A percentile compares a stretch with the other conserved stretches of the same genome.
phyloP scores from a whole-genome alignment of 257 asterid species.

The Osmanthus fragrans region DNA sequence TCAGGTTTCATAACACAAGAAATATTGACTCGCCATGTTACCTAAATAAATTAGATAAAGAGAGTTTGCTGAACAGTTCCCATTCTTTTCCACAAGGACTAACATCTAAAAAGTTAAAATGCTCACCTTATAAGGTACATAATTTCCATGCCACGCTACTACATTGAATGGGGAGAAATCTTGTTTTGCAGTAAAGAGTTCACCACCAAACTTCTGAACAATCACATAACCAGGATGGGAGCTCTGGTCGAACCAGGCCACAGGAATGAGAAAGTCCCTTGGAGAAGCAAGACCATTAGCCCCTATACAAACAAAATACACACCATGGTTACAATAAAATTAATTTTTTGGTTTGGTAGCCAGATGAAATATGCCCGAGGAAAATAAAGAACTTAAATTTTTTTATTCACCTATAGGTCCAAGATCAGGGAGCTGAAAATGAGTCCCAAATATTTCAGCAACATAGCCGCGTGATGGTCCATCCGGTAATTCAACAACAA shows the following conservation, averaged over 20 bases:
- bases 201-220: slow-evolving; percentile 95
- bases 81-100: background rate
- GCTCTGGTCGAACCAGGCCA: slow-evolving; percentile 74
- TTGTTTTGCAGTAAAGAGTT: slow-evolving; percentile 91
- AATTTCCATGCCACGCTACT: slow-evolving; percentile 98
- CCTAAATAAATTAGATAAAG: slow-evolving; percentile 9
- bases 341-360: slow-evolving; percentile 8
- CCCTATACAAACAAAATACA: slow-evolving; percentile 45
- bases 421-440: slow-evolving; percentile 97
- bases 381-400: slow-evolving; percentile 19
- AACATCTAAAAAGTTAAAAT: background rate
- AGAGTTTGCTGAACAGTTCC: background rate
- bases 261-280: slow-evolving; percentile 87
- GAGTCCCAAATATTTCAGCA: slow-evolving; percentile 92
- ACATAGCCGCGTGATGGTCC: slow-evolving; percentile 91
- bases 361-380: background rate
- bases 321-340: background rate
- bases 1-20: slow-evolving; percentile 23
- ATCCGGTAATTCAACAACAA: slow-evolving; percentile 80
- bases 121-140: slow-evolving; percentile 82
- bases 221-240: slow-evolving; percentile 73
- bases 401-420: slow-evolving; percentile 81
- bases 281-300: slow-evolving; percentile 98
- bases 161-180: slow-evolving; percentile 97
- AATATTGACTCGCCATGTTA: background rate